These are phyloP conservation scores for Aquilaria sinensis DNA, from an alignment of 345 rosid genomes.

Conservation along the genomic window DNA sequence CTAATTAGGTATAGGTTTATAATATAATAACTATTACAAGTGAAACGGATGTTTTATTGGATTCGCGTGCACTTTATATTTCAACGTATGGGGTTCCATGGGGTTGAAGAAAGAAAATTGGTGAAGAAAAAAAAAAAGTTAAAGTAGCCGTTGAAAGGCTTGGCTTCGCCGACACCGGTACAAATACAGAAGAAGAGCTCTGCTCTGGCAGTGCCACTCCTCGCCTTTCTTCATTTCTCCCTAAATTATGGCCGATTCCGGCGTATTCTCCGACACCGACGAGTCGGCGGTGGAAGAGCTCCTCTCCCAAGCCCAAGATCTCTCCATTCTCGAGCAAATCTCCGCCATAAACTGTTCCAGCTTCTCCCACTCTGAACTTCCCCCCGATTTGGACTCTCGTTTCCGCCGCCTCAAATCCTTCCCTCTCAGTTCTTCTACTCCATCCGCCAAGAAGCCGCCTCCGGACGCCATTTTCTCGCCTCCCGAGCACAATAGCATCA, in stretches of 20 bases:
- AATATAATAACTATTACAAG: no score
- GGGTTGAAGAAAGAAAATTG: no score
- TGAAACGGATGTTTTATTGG: no score
- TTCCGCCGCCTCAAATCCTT: slow-evolving; percentile 71
- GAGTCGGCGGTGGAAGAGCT: slow-evolving; percentile 69
- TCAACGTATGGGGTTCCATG: no score
- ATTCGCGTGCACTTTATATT: no score
- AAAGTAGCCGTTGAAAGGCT: no score
- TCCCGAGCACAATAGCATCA: slow-evolving; percentile 1
- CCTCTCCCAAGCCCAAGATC: slow-evolving; percentile 59
- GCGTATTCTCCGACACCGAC: slow-evolving; percentile 63
- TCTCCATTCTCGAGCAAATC: slow-evolving; percentile 63
- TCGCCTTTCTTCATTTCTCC: background rate
- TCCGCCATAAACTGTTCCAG: slow-evolving; percentile 68
- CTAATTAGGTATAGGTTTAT: no score
- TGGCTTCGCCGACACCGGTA: no score
- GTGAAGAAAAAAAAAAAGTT: no score
- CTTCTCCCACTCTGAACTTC: slow-evolving; percentile 46
- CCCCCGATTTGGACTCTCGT: slow-evolving; percentile 66
- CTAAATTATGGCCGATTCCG: slow-evolving; percentile 48
- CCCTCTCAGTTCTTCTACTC: slow-evolving; percentile 20
- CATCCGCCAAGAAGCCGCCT: background rate
- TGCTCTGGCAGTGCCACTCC: background rate
- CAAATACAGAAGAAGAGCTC: no score
- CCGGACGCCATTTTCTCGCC: slow-evolving; percentile 9